Percentiles rank a stretch among this genome's conserved stretches.
phyloP scores from a whole-genome alignment of 345 rosid species.

The Salix koriyanagi region DNA sequence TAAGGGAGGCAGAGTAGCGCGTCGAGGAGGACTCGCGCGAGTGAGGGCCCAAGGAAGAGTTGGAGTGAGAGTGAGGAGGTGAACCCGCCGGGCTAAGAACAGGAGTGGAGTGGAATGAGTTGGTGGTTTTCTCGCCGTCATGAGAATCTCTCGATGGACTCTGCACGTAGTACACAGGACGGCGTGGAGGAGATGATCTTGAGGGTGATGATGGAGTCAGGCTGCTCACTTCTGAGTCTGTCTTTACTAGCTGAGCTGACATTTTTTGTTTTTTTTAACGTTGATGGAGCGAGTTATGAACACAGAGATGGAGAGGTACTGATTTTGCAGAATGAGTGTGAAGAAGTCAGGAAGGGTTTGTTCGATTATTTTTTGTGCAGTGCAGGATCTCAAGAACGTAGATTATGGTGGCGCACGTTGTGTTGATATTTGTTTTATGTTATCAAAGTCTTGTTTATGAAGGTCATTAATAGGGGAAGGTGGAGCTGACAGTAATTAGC shows the following conservation, averaged over 20 bases:
- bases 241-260: conserved; percentile 49
- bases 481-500: conserved; percentile 21
- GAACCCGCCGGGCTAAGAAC: conserved; percentile 61
- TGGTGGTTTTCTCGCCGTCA: conserved; percentile 62
- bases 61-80: conserved; percentile 68
- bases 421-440: conserved; percentile 27
- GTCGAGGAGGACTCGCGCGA: conserved; percentile 67
- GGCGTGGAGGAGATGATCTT: conserved; percentile 39
- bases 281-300: background rate
- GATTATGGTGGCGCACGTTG: conserved; percentile 32
- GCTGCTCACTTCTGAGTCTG: conserved; percentile 67
- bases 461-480: conserved; percentile 36
- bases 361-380: background rate
- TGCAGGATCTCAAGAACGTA: conserved; percentile 23
- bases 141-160: conserved; percentile 69
- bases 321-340: background rate
- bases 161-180: conserved; percentile 65
- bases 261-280: conserved; percentile 4
- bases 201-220: conserved; percentile 50
- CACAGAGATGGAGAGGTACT: background rate
- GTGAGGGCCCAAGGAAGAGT: conserved; percentile 68
- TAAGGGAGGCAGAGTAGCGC: conserved; percentile 52
- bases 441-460: conserved; percentile 22
- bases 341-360: background rate
- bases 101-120: conserved; percentile 66